A percentile compares a stretch with the other conserved stretches of the same genome.
Conservation (phyloP, 192 early-diverging fungal genomes). For the Diversispora epigaea region DNA sequence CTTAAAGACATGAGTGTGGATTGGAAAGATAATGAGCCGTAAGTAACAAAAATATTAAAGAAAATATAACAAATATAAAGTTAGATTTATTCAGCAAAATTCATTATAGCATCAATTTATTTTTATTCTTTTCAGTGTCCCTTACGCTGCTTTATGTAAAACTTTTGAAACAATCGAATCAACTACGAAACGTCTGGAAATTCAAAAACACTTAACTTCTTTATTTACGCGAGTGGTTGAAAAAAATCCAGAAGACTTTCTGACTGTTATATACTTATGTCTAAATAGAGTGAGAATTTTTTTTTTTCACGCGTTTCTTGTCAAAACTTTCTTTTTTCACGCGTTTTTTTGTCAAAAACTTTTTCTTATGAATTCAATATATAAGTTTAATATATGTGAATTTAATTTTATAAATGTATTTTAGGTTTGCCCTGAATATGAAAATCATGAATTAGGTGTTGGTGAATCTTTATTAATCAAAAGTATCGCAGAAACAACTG, state of each 20-base stretch:
- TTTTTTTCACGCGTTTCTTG: background rate
- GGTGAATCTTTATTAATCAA: slow-evolving; percentile 93
- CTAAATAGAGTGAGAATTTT: slow-evolving; percentile 69
- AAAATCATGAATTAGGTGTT: slow-evolving; percentile 93
- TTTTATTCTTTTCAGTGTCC: slow-evolving; percentile 46
- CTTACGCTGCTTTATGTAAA: slow-evolving; percentile 85
- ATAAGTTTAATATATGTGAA: too few relatives aligned
- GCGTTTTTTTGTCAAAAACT: slow-evolving; percentile 12
- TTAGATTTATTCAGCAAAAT: too few relatives aligned
- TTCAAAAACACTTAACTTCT: slow-evolving; percentile 65
- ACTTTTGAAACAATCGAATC: slow-evolving; percentile 86
- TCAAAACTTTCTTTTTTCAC: background rate
- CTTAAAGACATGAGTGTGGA: too few relatives aligned
- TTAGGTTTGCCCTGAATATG: slow-evolving; percentile 89
- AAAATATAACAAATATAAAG: too few relatives aligned
- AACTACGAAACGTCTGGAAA: slow-evolving; percentile 87
- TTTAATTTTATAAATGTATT: background rate
- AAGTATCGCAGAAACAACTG: slow-evolving; percentile 88
- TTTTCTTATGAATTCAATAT: slow-evolving; percentile 1
- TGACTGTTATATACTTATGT: slow-evolving; percentile 86
- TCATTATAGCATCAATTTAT: too few relatives aligned
- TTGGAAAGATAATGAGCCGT: too few relatives aligned
- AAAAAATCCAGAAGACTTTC: slow-evolving; percentile 60
- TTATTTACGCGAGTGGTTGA: slow-evolving; percentile 71
- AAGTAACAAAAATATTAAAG: too few relatives aligned